These are phyloP conservation scores for Aspergillus baeticus DNA, from an alignment of 495 filamentous ascomycete genomes.

Conservation along the genomic window DNA sequence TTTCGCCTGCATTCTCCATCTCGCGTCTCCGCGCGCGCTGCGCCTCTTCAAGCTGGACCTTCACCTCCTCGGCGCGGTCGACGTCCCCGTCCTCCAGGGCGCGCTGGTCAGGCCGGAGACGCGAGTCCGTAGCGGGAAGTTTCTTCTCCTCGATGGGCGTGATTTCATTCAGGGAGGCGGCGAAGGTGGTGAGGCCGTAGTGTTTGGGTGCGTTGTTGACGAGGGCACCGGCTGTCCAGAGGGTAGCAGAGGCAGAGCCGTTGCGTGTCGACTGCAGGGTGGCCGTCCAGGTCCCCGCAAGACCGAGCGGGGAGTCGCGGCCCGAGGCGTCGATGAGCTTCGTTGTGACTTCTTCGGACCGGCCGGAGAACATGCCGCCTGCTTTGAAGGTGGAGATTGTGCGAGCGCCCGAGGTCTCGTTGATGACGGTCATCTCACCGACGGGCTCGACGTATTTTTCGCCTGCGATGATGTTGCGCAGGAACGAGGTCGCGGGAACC, in stretches of 20 bases:
- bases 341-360: constrained; percentile 84
- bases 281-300: constrained; percentile 82
- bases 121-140: constrained; percentile 75
- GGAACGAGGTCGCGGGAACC: constrained; percentile 79
- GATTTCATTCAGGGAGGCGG: constrained; percentile 83
- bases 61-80: constrained; percentile 80
- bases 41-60: constrained; percentile 78
- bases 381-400: constrained; percentile 82
- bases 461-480: constrained; percentile 94
- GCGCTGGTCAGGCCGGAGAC: constrained; percentile 90
- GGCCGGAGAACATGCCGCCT: constrained; percentile 94
- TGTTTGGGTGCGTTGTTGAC: constrained; percentile 71
- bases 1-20: constrained; percentile 70
- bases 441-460: constrained; percentile 98
- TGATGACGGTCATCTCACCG: constrained; percentile 75
- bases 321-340: constrained; percentile 67
- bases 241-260: constrained; percentile 54
- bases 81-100: constrained; percentile 78
- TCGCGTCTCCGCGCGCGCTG: constrained; percentile 74
- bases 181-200: constrained; percentile 87
- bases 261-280: constrained; percentile 62
- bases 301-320: constrained; percentile 54
- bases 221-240: constrained; percentile 77
- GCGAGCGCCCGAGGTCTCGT: constrained; percentile 78
- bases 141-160: constrained; percentile 71